Evolutionary conservation across 805 yeast species (phyloP).

Genomic region (Yarrowia porcina): DNA sequence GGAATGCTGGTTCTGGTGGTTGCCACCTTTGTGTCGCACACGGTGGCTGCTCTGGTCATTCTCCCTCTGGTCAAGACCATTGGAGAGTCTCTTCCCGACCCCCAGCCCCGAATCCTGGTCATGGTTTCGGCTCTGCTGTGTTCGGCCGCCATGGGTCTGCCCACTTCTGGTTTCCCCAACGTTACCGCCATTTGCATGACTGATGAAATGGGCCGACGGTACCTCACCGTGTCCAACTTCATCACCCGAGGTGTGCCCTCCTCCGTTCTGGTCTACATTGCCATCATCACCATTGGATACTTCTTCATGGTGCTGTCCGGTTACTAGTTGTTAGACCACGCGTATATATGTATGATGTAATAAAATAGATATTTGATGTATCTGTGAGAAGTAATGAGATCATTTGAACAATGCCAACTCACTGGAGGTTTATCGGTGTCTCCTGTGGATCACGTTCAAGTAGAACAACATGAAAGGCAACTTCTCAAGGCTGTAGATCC

Average conservation of each 20-base stretch:
- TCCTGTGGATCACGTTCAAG: too few species aligned
- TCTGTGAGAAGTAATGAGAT: too few species aligned
- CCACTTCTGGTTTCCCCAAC: slow-evolving; percentile 97
- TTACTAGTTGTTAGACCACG: slow-evolving; percentile 41
- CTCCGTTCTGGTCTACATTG: slow-evolving; percentile 67
- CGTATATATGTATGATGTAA: neutral
- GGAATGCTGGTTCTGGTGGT: slow-evolving; percentile 76
- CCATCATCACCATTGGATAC: slow-evolving; percentile 78
- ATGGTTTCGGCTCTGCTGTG: slow-evolving; percentile 65
- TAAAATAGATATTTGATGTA: neutral
- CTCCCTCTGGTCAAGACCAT: slow-evolving; percentile 87
- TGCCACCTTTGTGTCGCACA: slow-evolving; percentile 95
- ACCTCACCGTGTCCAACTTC: slow-evolving; percentile 79
- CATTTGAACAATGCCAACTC: too few species aligned
- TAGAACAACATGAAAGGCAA: too few species aligned
- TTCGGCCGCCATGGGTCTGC: slow-evolving; percentile 96
- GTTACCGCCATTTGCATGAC: slow-evolving; percentile 95
- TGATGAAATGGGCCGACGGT: slow-evolving; percentile 88
- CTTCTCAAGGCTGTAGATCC: too few species aligned
- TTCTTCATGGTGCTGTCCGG: slow-evolving; percentile 60
- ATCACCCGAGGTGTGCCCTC: slow-evolving; percentile 90
- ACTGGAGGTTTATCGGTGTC: too few species aligned
- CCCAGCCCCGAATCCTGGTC: slow-evolving; percentile 82
- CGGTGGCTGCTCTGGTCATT: slow-evolving; percentile 92
- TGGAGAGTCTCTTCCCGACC: slow-evolving; percentile 57